Conservation (phyloP, 768 basidiomycete species). For the Tricholoma flavovirens region DNA sequence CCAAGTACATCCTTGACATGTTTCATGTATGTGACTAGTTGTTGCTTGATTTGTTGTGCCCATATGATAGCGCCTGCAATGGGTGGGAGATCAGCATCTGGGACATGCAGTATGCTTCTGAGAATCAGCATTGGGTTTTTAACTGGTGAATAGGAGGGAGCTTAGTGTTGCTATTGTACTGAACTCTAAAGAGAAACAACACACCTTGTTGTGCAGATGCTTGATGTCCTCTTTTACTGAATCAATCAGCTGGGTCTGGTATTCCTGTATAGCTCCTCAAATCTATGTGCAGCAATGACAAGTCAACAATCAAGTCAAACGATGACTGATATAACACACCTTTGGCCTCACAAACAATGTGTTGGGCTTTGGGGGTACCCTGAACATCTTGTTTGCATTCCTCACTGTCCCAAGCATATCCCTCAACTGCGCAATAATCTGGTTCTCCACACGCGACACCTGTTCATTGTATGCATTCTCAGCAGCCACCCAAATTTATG, state of each 20-base stretch:
- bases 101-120: slow-evolving; percentile 96
- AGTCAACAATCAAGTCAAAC: not conserved
- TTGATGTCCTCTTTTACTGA: slow-evolving; percentile 99
- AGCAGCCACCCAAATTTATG: slow-evolving; percentile 95
- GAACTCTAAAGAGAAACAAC: not conserved
- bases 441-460: slow-evolving; percentile 95
- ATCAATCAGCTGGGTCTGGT: slow-evolving; percentile 97
- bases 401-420: slow-evolving; percentile 91
- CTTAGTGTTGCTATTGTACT: not conserved
- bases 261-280: slow-evolving; percentile 97
- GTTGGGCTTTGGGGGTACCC: slow-evolving; percentile 98
- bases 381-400: slow-evolving; percentile 99
- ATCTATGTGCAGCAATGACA: slow-evolving; percentile 44
- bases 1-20: slow-evolving; percentile 97
- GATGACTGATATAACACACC: slow-evolving; percentile 37
- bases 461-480: slow-evolving; percentile 98
- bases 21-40: slow-evolving; percentile 96
- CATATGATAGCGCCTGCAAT: slow-evolving; percentile 98
- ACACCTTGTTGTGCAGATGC: slow-evolving; percentile 84
- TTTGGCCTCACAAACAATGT: slow-evolving; percentile 94
- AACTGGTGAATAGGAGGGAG: slow-evolving; percentile 60
- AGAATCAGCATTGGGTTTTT: slow-evolving; percentile 93
- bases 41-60: slow-evolving; percentile 98
- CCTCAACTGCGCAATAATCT: slow-evolving; percentile 90
- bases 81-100: slow-evolving; percentile 97